Conservation (phyloP, 257 asterid species). For the Lycium ferocissimum region DNA sequence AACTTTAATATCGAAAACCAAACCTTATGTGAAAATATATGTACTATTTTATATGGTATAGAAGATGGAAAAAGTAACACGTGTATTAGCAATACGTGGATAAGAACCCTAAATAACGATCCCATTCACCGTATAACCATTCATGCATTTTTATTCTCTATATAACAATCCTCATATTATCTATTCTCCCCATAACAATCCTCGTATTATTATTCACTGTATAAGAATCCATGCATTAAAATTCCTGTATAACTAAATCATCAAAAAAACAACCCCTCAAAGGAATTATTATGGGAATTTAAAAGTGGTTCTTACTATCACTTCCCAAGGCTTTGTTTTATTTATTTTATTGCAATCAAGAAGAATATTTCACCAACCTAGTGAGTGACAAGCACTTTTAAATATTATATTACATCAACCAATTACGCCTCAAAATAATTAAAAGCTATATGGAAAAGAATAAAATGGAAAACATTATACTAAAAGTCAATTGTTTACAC, state of each 20-base stretch:
- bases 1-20: neutral
- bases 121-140: too few relatives aligned
- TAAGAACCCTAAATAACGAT: neutral
- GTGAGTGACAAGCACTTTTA: neutral
- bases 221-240: neutral
- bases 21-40: neutral
- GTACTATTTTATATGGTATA: neutral
- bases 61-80: neutral
- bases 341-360: neutral
- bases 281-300: neutral
- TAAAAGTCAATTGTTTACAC: neutral
- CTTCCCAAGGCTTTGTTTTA: neutral
- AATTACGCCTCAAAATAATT: neutral
- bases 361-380: neutral
- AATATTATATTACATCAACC: neutral
- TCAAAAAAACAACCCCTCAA: neutral
- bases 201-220: neutral
- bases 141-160: neutral
- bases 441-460: neutral
- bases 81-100: neutral
- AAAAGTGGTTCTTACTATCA: neutral
- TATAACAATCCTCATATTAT: neutral
- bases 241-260: neutral
- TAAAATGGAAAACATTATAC: neutral
- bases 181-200: neutral